Conservation (phyloP, 495 filamentous ascomycete species). For the Neurospora hispaniola region DNA sequence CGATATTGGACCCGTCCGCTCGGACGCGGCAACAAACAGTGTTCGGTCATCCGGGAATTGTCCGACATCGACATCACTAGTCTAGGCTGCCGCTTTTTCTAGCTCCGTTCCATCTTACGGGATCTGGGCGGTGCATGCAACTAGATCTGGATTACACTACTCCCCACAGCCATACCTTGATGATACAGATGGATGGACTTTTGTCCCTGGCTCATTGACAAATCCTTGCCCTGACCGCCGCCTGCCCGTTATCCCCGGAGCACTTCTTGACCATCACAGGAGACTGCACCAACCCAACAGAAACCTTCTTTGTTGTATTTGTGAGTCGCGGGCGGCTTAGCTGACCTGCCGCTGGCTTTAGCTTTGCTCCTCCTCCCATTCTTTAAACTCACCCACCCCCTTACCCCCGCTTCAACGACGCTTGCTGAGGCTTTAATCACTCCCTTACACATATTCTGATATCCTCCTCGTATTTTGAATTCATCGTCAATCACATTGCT, state of each 20-base stretch:
- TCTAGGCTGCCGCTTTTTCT: not conserved
- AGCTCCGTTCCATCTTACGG: not conserved
- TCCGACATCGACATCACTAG: not conserved
- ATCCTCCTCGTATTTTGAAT: not conserved
- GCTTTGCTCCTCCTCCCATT: not conserved
- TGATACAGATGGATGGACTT: not conserved
- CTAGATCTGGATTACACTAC: not conserved
- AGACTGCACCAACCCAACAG: not conserved
- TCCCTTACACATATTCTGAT: not conserved
- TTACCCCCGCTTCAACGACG: not conserved
- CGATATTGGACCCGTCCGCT: not conserved
- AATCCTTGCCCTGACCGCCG: not conserved
- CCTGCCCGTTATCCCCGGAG: not conserved
- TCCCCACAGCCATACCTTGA: not conserved
- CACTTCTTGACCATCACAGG: not conserved
- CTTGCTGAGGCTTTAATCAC: not conserved
- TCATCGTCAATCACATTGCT: slow-evolving; percentile 7
- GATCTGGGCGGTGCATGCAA: not conserved
- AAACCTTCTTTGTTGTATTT: not conserved
- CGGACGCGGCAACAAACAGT: not conserved
- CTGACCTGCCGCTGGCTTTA: not conserved
- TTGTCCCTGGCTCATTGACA: not conserved
- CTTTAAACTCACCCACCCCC: not conserved
- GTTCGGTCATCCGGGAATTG: not conserved
- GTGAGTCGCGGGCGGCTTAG: not conserved